A percentile compares a stretch with the other conserved stretches of the same genome.
Conservation (phyloP, 2,329 filamentous ascomycete species). For the Arthroderma uncinatum region DNA sequence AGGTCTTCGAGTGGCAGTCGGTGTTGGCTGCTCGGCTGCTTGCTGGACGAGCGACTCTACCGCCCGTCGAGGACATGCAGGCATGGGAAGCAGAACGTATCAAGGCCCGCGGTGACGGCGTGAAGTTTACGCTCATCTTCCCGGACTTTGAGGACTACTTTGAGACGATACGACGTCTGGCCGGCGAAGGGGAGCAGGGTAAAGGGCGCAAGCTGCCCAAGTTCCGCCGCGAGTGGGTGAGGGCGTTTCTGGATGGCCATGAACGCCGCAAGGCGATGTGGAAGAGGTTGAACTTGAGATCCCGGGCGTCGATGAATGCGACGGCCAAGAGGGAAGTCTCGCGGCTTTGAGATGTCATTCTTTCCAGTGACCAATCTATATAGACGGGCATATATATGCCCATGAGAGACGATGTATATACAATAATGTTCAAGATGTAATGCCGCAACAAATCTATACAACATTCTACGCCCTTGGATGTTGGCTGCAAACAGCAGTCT, state of each 20-base stretch:
- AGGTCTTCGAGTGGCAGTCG: slow-evolving; percentile 58
- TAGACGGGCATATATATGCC: too few relatives aligned
- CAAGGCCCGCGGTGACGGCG: slow-evolving; percentile 44
- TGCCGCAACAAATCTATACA: too few relatives aligned
- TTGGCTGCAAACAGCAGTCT: too few relatives aligned
- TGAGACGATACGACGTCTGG: slow-evolving; percentile 38
- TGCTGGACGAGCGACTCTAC: slow-evolving; percentile 44
- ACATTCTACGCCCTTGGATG: too few relatives aligned
- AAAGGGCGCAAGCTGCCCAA: slow-evolving; percentile 33
- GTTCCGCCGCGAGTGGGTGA: slow-evolving; percentile 34
- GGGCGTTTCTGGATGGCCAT: slow-evolving; percentile 44
- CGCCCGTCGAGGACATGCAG: slow-evolving; percentile 39
- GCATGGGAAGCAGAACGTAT: slow-evolving; percentile 50
- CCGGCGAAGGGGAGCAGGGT: slow-evolving; percentile 32
- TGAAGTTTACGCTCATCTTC: slow-evolving; percentile 46
- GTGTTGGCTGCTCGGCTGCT: slow-evolving; percentile 50
- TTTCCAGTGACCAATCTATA: too few relatives aligned
- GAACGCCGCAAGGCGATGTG: slow-evolving; percentile 49
- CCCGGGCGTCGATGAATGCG: background rate
- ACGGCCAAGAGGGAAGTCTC: background rate
- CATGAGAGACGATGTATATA: too few relatives aligned
- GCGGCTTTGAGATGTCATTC: background rate
- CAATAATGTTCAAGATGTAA: too few relatives aligned
- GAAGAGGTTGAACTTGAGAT: slow-evolving; percentile 38
- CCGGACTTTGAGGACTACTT: slow-evolving; percentile 58